phyloP scores from a whole-genome alignment of 441 rosid genomes.

The Erysimum pusillum region DNA sequence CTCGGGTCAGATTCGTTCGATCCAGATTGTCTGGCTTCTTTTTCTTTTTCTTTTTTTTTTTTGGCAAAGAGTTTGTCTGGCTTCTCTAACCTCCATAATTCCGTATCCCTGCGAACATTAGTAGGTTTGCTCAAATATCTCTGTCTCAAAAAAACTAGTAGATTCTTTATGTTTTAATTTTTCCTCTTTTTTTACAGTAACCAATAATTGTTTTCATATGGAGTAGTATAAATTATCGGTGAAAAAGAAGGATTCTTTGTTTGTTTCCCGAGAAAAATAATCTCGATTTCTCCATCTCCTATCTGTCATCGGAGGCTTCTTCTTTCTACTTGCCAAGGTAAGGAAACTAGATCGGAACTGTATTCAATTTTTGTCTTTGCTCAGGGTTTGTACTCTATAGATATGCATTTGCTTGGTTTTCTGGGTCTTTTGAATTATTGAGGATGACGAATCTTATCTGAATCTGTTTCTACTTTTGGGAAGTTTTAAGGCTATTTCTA shows the following conservation, averaged over 20 bases:
- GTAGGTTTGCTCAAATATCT: slow-evolving; percentile 21
- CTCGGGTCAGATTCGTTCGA: slow-evolving; percentile 24
- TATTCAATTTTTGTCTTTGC: not conserved
- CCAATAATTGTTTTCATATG: slow-evolving; percentile 33
- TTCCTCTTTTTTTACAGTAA: not conserved
- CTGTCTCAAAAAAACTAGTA: slow-evolving; percentile 7
- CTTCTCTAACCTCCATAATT: too few relatives aligned
- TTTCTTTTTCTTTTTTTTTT: too few relatives aligned
- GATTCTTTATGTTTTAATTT: not conserved
- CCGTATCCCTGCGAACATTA: too few relatives aligned
- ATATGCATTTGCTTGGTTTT: slow-evolving; percentile 21
- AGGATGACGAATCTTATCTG: slow-evolving; percentile 33
- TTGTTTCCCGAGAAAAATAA: slow-evolving; percentile 7
- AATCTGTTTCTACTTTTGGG: slow-evolving; percentile 29
- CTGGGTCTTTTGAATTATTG: slow-evolving; percentile 12
- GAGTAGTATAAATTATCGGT: slow-evolving; percentile 5
- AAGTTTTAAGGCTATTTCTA: slow-evolving; percentile 26
- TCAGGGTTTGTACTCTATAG: slow-evolving; percentile 22
- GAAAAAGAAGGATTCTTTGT: slow-evolving; percentile 28
- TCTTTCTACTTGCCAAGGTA: slow-evolving; percentile 28
- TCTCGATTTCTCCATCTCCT: slow-evolving; percentile 6
- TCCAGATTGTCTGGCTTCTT: too few relatives aligned
- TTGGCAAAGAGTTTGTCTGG: too few relatives aligned
- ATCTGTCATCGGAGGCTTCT: slow-evolving; percentile 16
- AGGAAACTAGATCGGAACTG: slow-evolving; percentile 33